Conservation (phyloP, 2,329 filamentous ascomycete species). For the Lecanicillium sp. region DNA sequence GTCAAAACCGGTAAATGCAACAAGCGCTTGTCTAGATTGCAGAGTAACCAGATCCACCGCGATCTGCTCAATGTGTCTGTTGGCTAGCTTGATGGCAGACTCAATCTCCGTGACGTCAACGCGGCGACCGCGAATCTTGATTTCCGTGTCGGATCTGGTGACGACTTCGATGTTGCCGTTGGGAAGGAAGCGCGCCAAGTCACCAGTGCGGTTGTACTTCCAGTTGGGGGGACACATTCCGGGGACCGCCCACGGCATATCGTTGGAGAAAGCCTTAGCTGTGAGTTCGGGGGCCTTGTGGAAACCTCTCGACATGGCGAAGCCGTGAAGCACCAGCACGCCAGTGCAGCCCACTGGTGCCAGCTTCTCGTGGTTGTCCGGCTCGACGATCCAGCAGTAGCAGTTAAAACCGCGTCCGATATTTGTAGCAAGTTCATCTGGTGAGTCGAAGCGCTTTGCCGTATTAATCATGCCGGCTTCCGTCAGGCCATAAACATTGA, state of each 20-base stretch:
- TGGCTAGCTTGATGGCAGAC: not conserved
- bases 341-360: not conserved
- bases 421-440: not conserved
- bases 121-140: slow-evolving; percentile 50
- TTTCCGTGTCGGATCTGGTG: slow-evolving; percentile 45
- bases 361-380: not conserved
- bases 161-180: slow-evolving; percentile 32
- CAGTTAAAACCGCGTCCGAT: not conserved
- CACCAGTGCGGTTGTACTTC: slow-evolving; percentile 13
- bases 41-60: not conserved
- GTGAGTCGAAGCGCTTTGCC: not conserved
- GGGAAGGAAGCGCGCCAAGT: slow-evolving; percentile 18
- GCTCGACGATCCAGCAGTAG: not conserved
- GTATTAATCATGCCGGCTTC: not conserved
- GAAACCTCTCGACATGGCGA: not conserved
- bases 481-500: not conserved
- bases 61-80: not conserved
- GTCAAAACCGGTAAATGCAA: not conserved
- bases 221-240: slow-evolving; percentile 17
- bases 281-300: not conserved
- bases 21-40: not conserved
- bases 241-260: not conserved
- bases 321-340: not conserved
- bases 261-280: not conserved
- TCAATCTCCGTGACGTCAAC: slow-evolving; percentile 33